Base-by-base conservation (phyloP, 139 green algal genomes). In the Chlorella sp. region DNA sequence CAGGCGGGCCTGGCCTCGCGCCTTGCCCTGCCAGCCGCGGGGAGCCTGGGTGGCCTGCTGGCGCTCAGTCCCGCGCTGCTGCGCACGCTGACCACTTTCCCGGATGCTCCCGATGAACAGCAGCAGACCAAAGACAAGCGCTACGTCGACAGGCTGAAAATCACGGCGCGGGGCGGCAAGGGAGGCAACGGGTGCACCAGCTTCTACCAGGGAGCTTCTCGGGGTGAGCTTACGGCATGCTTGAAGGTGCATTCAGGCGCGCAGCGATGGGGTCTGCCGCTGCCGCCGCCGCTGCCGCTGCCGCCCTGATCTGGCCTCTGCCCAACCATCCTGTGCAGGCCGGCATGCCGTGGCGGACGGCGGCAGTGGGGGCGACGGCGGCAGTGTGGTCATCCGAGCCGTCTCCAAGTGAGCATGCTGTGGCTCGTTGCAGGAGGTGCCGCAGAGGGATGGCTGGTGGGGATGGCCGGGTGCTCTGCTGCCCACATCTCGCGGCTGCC, bases 291-390 rank as follows among this genome's bases (percentile, higher is more conserved):
- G 41, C 26, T 38, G 16, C 26, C 41, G 18, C 26, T 16, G 11
- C 26, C 12, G 57, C 26, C 26, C 21, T 23, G 26, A 13, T 0
- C 20, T 15, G 3, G 5, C 30, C 36, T 36, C 44, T 76, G 39
- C 38, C 23, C n/a, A 63, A 28, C 28, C 15, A 3, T n/a, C 13
- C 23, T 3, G 26, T 70, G 63, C 83, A 83, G 80, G 89, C 47
- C 76, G 84, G 62, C 69, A 83, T 65, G 55, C 57, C 26, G 82
- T 64, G 36, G 56, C 90, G 28, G 90, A 93, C 30, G 90, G 90
- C 21, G 90, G 90, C 78, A 88, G 89, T 78, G 90, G 90, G 2
- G 90, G 90, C 23, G 20, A 68, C 64, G 90, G 90, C 7, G 90
- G 90, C 18, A 82, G 82, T 30, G 84, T 93, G 1, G 38, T 93